A percentile compares a stretch with the other conserved stretches of the same genome.
These are phyloP conservation scores for Fusarium haematococcum DNA, from an alignment of 2,329 filamentous ascomycete species.

Conservation along the genomic window DNA sequence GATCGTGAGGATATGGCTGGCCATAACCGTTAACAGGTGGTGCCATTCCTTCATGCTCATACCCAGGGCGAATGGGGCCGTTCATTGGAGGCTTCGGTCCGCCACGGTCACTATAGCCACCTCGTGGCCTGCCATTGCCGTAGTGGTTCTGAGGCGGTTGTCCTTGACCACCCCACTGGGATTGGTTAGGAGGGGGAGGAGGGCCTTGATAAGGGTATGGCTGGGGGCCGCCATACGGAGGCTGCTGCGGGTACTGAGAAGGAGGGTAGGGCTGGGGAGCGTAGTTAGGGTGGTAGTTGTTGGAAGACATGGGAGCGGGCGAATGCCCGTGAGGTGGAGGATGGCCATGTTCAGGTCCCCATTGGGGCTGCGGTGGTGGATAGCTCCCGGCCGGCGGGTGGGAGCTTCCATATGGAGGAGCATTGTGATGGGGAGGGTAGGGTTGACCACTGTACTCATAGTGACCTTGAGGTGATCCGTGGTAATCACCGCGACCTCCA, in stretches of 20 bases:
- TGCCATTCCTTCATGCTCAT: slow-evolving; percentile 49
- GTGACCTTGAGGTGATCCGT: slow-evolving; percentile 50
- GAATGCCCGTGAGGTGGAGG: slow-evolving; percentile 59
- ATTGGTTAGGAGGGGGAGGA: slow-evolving; percentile 49
- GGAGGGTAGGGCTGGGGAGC: slow-evolving; percentile 64
- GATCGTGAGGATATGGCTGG: slow-evolving; percentile 56
- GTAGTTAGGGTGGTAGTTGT: slow-evolving; percentile 71
- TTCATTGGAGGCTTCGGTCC: slow-evolving; percentile 49
- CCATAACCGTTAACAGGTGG: slow-evolving; percentile 53
- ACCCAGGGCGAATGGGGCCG: slow-evolving; percentile 50
- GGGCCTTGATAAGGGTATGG: slow-evolving; percentile 54
- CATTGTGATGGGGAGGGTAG: slow-evolving; percentile 48
- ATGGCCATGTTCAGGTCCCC: slow-evolving; percentile 54
- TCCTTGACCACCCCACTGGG: slow-evolving; percentile 51
- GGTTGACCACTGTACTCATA: slow-evolving; percentile 59
- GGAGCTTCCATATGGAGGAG: slow-evolving; percentile 47
- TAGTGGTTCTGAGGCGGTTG: slow-evolving; percentile 53
- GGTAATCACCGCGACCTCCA: slow-evolving; percentile 56
- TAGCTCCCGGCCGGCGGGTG: slow-evolving; percentile 54
- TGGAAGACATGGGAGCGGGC: slow-evolving; percentile 61
- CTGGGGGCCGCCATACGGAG: slow-evolving; percentile 56
- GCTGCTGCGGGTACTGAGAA: slow-evolving; percentile 57
- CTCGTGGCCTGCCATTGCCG: slow-evolving; percentile 54
- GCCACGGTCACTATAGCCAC: slow-evolving; percentile 60
- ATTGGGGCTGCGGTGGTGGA: slow-evolving; percentile 55